Percentiles rank a stretch among this genome's conserved stretches.
These are phyloP conservation scores for Arctostaphylos glauca DNA, from an alignment of 148 eudicot species.

Conservation along the genomic window DNA sequence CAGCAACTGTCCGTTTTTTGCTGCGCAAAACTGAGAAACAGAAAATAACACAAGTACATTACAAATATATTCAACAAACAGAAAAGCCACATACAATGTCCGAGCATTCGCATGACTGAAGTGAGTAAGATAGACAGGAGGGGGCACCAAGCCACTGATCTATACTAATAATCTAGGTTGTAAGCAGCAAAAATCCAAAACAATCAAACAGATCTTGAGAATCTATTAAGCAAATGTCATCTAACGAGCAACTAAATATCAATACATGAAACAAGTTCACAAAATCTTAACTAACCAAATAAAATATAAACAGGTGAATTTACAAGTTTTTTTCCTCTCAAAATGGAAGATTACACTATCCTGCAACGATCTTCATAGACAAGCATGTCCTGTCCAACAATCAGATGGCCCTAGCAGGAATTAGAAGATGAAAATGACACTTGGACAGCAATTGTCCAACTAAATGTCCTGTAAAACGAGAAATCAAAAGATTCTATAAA, in stretches of 20 bases:
- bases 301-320: not conserved
- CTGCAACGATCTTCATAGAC: not conserved
- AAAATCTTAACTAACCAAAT: not conserved
- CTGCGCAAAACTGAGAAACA: conserved; percentile 52
- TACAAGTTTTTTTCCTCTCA: not conserved
- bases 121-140: not conserved
- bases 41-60: not conserved
- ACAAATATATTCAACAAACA: not conserved
- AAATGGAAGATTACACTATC: not conserved
- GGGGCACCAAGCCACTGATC: not conserved
- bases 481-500: not conserved
- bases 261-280: not conserved
- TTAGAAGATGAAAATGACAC: not conserved
- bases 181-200: not conserved
- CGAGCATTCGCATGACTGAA: not conserved
- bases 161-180: not conserved
- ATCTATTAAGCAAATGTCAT: not conserved
- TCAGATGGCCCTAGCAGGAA: not conserved
- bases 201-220: not conserved
- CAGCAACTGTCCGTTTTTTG: conserved; percentile 69
- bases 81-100: not conserved
- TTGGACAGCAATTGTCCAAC: not conserved
- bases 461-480: not conserved
- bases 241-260: not conserved
- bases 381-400: not conserved